Evolutionary conservation across 2,329 filamentous ascomycete genomes (phyloP).

Genomic region (Fusarium floridanum): DNA sequence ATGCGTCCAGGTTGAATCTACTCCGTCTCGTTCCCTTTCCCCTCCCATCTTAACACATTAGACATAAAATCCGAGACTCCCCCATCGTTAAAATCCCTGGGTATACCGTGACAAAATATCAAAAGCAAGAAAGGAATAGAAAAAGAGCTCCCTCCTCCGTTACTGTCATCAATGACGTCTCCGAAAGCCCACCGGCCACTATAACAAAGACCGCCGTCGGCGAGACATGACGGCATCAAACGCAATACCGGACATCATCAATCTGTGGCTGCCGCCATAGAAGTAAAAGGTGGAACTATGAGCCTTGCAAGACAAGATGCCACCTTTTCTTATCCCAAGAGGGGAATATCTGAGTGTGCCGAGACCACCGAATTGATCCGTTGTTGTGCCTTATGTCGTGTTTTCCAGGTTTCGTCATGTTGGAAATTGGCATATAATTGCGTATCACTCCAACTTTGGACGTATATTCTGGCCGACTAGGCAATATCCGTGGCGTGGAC

Average conservation of each 20-base stretch:
- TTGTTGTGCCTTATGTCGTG: neutral
- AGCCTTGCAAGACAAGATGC: neutral
- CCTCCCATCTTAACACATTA: neutral
- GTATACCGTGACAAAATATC: neutral
- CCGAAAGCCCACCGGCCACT: neutral
- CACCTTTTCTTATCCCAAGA: neutral
- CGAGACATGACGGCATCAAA: neutral
- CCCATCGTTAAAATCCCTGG: neutral
- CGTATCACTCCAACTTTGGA: neutral
- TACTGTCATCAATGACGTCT: neutral
- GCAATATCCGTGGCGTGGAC: neutral
- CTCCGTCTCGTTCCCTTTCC: neutral
- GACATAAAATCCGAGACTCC: neutral
- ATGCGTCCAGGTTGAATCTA: neutral
- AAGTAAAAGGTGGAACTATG: neutral
- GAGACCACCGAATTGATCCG: neutral
- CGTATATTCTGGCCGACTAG: neutral
- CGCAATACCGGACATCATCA: too few species aligned
- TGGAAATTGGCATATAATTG: neutral
- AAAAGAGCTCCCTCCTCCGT: neutral
- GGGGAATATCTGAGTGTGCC: too few species aligned
- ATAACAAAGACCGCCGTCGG: neutral
- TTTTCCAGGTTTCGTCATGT: neutral
- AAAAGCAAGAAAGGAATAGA: neutral
- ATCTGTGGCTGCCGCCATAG: too few species aligned